These are phyloP conservation scores for Tetrapyrgos nigripes DNA, from an alignment of 1,284 basidiomycete species.

Conservation along the genomic window DNA sequence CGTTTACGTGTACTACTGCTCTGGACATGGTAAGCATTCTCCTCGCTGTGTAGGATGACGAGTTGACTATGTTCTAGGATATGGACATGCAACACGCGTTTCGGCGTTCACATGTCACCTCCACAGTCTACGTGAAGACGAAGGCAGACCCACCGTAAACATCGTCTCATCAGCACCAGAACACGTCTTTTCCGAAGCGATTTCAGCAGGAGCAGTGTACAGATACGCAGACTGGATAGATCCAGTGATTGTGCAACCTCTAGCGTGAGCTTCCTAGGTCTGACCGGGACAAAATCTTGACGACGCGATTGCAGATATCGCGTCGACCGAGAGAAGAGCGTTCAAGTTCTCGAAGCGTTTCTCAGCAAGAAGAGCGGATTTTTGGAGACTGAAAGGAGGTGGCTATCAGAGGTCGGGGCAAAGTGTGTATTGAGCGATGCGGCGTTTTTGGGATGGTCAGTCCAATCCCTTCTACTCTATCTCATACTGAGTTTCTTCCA, in stretches of 20 bases:
- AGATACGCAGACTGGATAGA: constrained; percentile 69
- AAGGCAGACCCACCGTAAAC: constrained; percentile 50
- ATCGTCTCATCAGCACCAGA: constrained; percentile 74
- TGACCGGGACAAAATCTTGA: neutral
- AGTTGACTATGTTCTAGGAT: constrained; percentile 49
- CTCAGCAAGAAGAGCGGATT: constrained; percentile 60
- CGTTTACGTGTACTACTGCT: constrained; percentile 71
- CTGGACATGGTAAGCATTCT: constrained; percentile 63
- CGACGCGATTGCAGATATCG: constrained; percentile 53
- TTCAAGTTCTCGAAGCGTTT: constrained; percentile 66
- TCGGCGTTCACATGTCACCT: constrained; percentile 70
- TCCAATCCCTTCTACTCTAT: constrained; percentile 2
- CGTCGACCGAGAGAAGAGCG: constrained; percentile 74
- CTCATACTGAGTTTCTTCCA: constrained; percentile 1
- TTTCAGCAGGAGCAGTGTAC: constrained; percentile 64
- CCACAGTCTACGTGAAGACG: constrained; percentile 41
- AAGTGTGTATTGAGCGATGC: constrained; percentile 78
- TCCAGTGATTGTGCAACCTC: constrained; percentile 74
- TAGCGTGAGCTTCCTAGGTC: constrained; percentile 56
- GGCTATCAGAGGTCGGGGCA: constrained; percentile 59
- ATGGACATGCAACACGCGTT: constrained; percentile 77
- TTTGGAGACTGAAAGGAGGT: constrained; percentile 59
- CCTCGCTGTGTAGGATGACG: neutral
- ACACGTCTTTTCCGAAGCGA: constrained; percentile 68
- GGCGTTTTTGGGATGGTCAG: constrained; percentile 79